Evolutionary conservation across 768 basidiomycete genomes (phyloP).

Genomic region (Kwoniella bestiolae): DNA sequence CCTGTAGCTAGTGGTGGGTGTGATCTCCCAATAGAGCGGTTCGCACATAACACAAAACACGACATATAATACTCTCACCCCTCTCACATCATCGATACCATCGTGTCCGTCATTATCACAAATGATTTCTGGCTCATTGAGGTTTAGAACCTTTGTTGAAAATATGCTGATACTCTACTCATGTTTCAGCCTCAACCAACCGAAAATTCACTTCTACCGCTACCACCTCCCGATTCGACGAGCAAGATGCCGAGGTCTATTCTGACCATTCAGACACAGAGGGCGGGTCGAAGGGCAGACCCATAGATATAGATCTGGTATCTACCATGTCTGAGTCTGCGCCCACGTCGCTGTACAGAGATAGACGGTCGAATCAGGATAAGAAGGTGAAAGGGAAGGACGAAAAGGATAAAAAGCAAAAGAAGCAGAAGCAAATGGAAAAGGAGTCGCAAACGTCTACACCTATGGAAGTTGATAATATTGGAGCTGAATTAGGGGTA

Average conservation of each 20-base stretch:
- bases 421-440: slow-evolving; percentile 26
- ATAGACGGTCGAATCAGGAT: slow-evolving; percentile 32
- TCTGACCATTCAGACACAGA: slow-evolving; percentile 50
- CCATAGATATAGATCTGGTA: slow-evolving; percentile 53
- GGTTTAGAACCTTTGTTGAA: too few relatives aligned
- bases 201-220: slow-evolving; percentile 26
- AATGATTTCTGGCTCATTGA: not conserved
- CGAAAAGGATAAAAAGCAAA: slow-evolving; percentile 22
- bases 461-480: slow-evolving; percentile 28
- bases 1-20: slow-evolving; percentile 25
- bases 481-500: slow-evolving; percentile 14
- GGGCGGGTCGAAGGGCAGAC: slow-evolving; percentile 13
- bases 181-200: slow-evolving; percentile 5
- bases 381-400: slow-evolving; percentile 32
- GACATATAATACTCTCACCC: too few relatives aligned
- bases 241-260: slow-evolving; percentile 43
- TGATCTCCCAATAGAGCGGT: too few relatives aligned
- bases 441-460: not conserved
- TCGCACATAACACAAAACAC: too few relatives aligned
- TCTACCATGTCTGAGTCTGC: slow-evolving; percentile 53
- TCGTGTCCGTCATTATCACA: too few relatives aligned
- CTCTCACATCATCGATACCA: too few relatives aligned
- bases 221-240: slow-evolving; percentile 11
- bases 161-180: too few relatives aligned
- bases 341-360: slow-evolving; percentile 48